phyloP scores from a whole-genome alignment of 1,284 basidiomycete genomes.

The Marasmius tenuissimus region DNA sequence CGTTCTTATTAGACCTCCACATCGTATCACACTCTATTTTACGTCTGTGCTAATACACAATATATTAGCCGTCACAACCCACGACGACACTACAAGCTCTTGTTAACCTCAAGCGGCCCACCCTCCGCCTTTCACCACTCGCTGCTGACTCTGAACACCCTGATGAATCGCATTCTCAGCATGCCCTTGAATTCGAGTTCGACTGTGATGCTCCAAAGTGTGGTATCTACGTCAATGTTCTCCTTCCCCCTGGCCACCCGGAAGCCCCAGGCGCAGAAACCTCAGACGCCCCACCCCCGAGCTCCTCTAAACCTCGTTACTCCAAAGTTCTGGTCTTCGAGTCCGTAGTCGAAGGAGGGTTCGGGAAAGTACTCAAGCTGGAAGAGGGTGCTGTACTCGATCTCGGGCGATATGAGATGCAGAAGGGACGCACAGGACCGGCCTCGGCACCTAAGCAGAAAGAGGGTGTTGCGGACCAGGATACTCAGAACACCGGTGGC shows the following conservation, averaged over 20 bases:
- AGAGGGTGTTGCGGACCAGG: constrained; percentile 14
- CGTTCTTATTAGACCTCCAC: neutral
- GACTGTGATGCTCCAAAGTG: constrained; percentile 86
- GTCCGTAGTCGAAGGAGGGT: constrained; percentile 77
- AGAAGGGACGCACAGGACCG: constrained; percentile 8
- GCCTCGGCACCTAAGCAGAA: constrained; percentile 16
- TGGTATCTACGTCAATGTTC: constrained; percentile 71
- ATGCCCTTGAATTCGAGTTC: constrained; percentile 85
- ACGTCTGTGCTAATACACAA: too few species aligned
- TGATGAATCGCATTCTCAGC: constrained; percentile 50
- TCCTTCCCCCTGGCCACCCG: constrained; percentile 62
- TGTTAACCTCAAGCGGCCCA: constrained; percentile 88
- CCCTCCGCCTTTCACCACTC: constrained; percentile 70
- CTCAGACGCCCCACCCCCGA: constrained; percentile 14
- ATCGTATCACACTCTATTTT: neutral
- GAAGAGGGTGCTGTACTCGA: constrained; percentile 77
- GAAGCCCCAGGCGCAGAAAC: constrained; percentile 27
- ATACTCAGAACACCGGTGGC: constrained; percentile 8
- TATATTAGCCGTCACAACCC: constrained; percentile 63
- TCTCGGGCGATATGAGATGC: constrained; percentile 62
- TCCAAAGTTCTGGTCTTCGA: constrained; percentile 69
- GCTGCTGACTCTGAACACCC: constrained; percentile 42
- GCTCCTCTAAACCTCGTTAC: constrained; percentile 34
- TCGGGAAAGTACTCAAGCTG: constrained; percentile 69
- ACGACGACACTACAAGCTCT: constrained; percentile 90